Conservation (phyloP, 805 yeast species). For the Candida ortonii region DNA sequence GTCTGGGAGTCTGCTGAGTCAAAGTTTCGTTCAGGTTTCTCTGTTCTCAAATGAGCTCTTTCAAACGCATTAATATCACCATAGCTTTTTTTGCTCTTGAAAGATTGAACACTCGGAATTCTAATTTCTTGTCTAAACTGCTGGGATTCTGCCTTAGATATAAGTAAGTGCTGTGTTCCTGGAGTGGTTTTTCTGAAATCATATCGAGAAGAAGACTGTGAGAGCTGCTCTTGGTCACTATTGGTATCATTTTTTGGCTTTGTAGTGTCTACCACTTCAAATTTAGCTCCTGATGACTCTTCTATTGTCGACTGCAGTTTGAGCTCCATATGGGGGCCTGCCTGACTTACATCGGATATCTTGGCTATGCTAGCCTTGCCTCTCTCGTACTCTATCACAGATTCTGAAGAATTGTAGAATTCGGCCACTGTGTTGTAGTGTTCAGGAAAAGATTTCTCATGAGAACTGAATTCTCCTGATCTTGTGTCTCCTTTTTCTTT, state of each 20-base stretch:
- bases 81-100: slow-evolving; percentile 2
- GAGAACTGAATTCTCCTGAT: not conserved
- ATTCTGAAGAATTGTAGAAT: not conserved
- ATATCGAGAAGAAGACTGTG: slow-evolving; percentile 10
- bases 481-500: not conserved
- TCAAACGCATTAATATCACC: slow-evolving; percentile 8
- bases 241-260: not conserved
- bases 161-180: slow-evolving; percentile 17
- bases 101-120: not conserved
- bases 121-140: not conserved
- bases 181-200: slow-evolving; percentile 18
- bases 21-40: slow-evolving; percentile 6
- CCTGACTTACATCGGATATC: no score
- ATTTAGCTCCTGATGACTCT: slow-evolving; percentile 1
- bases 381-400: no score
- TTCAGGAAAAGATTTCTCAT: not conserved
- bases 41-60: slow-evolving; percentile 7
- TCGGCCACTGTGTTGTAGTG: slow-evolving; percentile 1
- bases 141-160: slow-evolving; percentile 10
- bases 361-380: no score
- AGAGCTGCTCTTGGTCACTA: no score
- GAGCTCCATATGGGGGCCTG: no score
- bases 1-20: slow-evolving; percentile 16
- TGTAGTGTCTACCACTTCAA: not conserved
- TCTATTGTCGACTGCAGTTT: slow-evolving; percentile 2